Evolutionary conservation across 192 early-diverging fungal genomes (phyloP).

Genomic region (Chytriomyces hyalinus): DNA sequence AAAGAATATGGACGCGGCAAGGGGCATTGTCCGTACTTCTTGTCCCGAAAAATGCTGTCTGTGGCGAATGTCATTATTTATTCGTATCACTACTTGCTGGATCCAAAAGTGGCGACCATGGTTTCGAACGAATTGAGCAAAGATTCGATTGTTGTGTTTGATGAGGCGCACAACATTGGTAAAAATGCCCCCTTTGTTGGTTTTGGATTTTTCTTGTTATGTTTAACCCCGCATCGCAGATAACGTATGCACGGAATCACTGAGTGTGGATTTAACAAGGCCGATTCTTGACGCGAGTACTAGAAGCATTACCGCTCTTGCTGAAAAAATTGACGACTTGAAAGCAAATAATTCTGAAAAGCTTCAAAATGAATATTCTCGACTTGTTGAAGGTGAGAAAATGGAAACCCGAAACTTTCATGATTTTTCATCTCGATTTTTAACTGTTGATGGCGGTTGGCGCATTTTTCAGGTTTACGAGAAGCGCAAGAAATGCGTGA

Average conservation of each 20-base stretch:
- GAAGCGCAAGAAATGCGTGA: slow-evolving; percentile 75
- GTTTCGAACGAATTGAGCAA: slow-evolving; percentile 94
- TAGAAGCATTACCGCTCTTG: slow-evolving; percentile 72
- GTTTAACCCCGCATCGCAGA: slow-evolving; percentile 53
- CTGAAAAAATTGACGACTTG: slow-evolving; percentile 77
- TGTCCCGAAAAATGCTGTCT: slow-evolving; percentile 82
- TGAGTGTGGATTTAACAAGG: slow-evolving; percentile 92
- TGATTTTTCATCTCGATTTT: slow-evolving; percentile 4
- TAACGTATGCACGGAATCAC: slow-evolving; percentile 97
- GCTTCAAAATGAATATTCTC: slow-evolving; percentile 87
- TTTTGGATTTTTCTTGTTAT: neutral
- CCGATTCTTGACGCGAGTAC: slow-evolving; percentile 90
- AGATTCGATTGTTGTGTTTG: slow-evolving; percentile 98
- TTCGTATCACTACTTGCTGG: slow-evolving; percentile 98
- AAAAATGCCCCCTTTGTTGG: neutral
- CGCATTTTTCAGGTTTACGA: slow-evolving; percentile 61
- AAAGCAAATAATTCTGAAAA: slow-evolving; percentile 87
- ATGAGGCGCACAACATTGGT: slow-evolving; percentile 99
- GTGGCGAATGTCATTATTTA: slow-evolving; percentile 97
- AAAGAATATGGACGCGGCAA: slow-evolving; percentile 76
- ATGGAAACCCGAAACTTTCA: neutral
- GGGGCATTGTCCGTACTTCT: slow-evolving; percentile 92
- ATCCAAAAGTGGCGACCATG: slow-evolving; percentile 98
- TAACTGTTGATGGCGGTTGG: too few relatives aligned
- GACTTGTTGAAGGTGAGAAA: slow-evolving; percentile 77